Conservation (phyloP, 2,329 filamentous ascomycete species). For the Colletotrichum sp. region DNA sequence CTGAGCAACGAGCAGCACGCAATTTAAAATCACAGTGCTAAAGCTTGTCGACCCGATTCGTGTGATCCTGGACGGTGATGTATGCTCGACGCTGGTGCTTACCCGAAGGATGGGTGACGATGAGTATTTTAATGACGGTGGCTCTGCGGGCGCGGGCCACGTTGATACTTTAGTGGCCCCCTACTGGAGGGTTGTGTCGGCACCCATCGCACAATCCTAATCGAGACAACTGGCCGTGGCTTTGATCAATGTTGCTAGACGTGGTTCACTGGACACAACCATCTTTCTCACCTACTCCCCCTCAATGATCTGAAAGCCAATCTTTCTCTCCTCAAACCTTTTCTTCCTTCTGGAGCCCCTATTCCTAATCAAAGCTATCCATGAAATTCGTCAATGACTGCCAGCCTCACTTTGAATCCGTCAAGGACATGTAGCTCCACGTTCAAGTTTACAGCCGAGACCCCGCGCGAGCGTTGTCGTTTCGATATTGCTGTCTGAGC, state of each 20-base stretch:
- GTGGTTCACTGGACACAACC: neutral
- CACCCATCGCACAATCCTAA: neutral
- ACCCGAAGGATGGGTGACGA: neutral
- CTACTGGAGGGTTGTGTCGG: neutral
- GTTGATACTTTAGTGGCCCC: neutral
- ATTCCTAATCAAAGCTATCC: neutral
- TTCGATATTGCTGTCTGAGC: neutral
- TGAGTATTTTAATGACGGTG: neutral
- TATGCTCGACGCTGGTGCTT: neutral
- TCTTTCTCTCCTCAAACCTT: neutral
- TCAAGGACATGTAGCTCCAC: neutral
- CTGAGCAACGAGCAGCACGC: conserved; percentile 14
- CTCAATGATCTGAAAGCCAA: neutral
- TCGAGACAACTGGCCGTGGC: neutral
- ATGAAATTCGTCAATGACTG: neutral
- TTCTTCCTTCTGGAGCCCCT: neutral
- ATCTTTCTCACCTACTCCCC: neutral
- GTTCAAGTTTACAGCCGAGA: neutral
- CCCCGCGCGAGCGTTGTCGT: neutral
- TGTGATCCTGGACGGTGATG: neutral
- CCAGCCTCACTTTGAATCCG: neutral
- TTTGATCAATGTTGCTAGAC: neutral
- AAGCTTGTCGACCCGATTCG: neutral
- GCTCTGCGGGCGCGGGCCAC: neutral
- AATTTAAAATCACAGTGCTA: neutral